Evolutionary conservation across 2,329 filamentous ascomycete genomes (phyloP), one percentile per base, ranked within the genome.

Genomic region (Fusarium newnesense): DNA sequence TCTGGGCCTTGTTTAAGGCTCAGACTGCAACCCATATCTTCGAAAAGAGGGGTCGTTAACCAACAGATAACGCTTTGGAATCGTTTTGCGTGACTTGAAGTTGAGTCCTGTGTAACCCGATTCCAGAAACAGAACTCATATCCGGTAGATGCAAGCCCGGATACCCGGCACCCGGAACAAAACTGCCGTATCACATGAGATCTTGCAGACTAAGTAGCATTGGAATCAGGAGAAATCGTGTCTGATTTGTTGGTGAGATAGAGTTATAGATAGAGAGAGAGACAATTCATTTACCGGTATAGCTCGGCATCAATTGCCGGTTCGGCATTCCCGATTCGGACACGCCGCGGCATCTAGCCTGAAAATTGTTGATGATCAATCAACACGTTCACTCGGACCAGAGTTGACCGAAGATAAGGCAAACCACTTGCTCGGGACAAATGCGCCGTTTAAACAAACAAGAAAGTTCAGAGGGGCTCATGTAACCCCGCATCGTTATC

Each of bases 321-420:
- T 21, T 37, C 34, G 50, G 50, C 19, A 37, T 53, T 39, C 50
- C 34, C 4, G 5, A 53, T 53, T 28, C 1, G 19, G 34, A 26
- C 9, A 53, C 3, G 34, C n/a, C 50, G 50, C 24, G 50, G 50
- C 34, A 39, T n/a, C 28, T 53, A 37, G 32, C 34, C 18, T 53
- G 12, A n/a, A n/a, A 9, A 53, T 12, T 21, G 7, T n/a, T n/a
- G n/a, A n/a, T n/a, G n/a, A n/a, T n/a, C n/a, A n/a, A 37, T 53
- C 34, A 53, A 39, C 34, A 15, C 13, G 5, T 37, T n/a, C 50
- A 4, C 5, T 24, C 50, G 24, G 50, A 28, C 50, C 7, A 39
- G 12, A 53, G 50, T 53, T 53, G 50, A 18, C 50, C 50, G 50
- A 53, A 37, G 50, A 53, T 53, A 36, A 34, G 50, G 34, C 24